Evolutionary conservation across 345 rosid species (phyloP), one percentile per base, ranked within the genome.

Genomic region (Gossypium bickii): DNA sequence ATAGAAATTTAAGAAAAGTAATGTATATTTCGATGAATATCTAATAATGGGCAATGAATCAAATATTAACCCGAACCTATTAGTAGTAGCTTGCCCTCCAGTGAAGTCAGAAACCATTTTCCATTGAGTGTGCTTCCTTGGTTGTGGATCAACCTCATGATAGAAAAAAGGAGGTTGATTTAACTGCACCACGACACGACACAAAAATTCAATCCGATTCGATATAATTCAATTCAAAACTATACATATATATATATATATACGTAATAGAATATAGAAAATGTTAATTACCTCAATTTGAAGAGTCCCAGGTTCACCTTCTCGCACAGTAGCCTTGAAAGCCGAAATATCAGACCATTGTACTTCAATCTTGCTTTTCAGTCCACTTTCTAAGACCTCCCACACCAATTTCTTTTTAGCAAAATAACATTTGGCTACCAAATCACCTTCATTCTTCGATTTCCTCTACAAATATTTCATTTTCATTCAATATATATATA

Each of bases 381-480:
- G 76, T 2, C 71, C 74, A 0, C 68, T 12, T 15, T 75, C 72
- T 43, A 89, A 77, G 52, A 83, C 29, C 52, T 93, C 92, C 98
- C 98, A 91, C 1, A 91, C 86, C 77, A 91, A 61, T 76, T 76
- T 91, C 55, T 49, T 80, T 66, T 83, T 91, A 1, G 91, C 85
- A 76, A 78, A 91, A 64, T 87, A 87, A 29, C 86, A 80, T 76
- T 93, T 93, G 0, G 86, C 93, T 60, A 82, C 83, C 73, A 91
- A 65, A 41, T 88, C 89, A 13, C 80, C 80, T 68, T 86, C 86
- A 53, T 83, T 22, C 10, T 0, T 62, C 0, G 86, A 20, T 1
- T 48, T 75, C 63, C 80, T 84, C 91, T 87, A 78, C 72, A 66
- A 22, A 57, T 4, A 57, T 22, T 22, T 22, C 2, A 57, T 51